Percentiles rank a stretch among this genome's conserved stretches.
phyloP scores from a whole-genome alignment of 305 asterid genomes.

The Solanum aculeatissimum region DNA sequence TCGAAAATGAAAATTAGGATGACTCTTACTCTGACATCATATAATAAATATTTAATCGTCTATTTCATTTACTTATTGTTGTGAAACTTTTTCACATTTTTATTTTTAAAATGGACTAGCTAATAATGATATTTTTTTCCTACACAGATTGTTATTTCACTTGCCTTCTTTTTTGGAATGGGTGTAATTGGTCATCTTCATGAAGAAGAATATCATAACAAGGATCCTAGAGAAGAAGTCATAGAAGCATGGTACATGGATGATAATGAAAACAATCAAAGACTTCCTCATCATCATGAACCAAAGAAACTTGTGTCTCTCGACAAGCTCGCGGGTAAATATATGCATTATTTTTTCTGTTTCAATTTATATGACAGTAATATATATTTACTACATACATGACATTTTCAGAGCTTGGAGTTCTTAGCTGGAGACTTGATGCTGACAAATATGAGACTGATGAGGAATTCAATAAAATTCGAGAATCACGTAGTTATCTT shows the following conservation, averaged over 20 bases:
- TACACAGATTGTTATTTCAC: not conserved
- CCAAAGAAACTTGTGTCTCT: slow-evolving; percentile 62
- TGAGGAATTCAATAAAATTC: slow-evolving; percentile 69
- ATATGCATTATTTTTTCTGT: not conserved
- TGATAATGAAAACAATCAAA: slow-evolving; percentile 59
- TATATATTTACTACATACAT: not conserved
- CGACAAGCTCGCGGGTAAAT: slow-evolving; percentile 59
- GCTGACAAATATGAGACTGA: slow-evolving; percentile 76
- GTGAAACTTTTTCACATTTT: not conserved
- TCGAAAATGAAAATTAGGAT: not conserved
- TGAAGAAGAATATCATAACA: not conserved
- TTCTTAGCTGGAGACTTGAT: slow-evolving; percentile 78
- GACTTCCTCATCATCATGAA: slow-evolving; percentile 64
- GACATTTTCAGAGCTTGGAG: slow-evolving; percentile 53
- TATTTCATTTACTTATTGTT: not conserved
- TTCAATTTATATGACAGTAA: not conserved
- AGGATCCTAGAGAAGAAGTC: slow-evolving; percentile 51
- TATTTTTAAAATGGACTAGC: not conserved
- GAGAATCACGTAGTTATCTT: slow-evolving; percentile 66
- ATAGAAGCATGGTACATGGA: slow-evolving; percentile 92
- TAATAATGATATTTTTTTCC: not conserved
- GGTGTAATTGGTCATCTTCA: not conserved
- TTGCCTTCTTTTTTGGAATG: not conserved
- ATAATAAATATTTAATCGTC: not conserved
- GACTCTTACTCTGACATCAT: not conserved